Base-by-base conservation (phyloP, 2,329 filamentous ascomycete species). In the Arthrobotrys musiformis region DNA sequence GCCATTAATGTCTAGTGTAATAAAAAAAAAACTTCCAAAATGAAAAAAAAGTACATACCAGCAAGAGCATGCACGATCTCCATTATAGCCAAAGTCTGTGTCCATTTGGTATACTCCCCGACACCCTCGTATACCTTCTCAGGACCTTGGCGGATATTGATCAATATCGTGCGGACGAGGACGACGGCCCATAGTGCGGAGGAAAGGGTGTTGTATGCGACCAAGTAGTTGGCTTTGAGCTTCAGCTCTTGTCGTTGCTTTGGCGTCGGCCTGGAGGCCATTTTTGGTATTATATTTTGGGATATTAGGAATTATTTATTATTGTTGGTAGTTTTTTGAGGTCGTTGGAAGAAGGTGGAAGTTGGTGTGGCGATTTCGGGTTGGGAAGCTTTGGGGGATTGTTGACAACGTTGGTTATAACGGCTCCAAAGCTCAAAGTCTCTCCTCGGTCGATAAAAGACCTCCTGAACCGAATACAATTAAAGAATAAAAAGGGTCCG, bases 151-250 rank as follows among this genome's bases (percentile, higher is more conserved):
- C 85, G 83, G 24, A 86, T 80, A 22, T 86, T 82, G 22, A 91
- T 86, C 67, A 89, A 84, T 26, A 90, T 81, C 1, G 92, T 90
- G 76, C 92, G 89, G 67, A 88, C 87, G 44, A 97, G 88, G 66
- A 97, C 90, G 17, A 89, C 88, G 44, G 88, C 85, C 95, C 95
- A 99, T 64, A 94, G 88, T 22, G 89, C 83, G 77, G 93, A 89
- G 64, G 91, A 96, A 79, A 90, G 82, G 81, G 89, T 87, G 85
- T 98, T 98, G 88, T 98, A 99, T 81, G 90, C 85, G 82, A 94
- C 87, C 66, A 98, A 89, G 85, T 97, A 97, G 82, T 85, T 85
- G 69, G 73, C 73, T 62, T 77, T 77, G 33, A 77, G 19, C 66
- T 70, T 77, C 0, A 64, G 63, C 33, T 64, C 66, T 54, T 63